Percentiles rank a stretch among this genome's conserved stretches.
Evolutionary conservation across 2,329 filamentous ascomycete species (phyloP).

Genomic region (Fusarium brachygibbosum): DNA sequence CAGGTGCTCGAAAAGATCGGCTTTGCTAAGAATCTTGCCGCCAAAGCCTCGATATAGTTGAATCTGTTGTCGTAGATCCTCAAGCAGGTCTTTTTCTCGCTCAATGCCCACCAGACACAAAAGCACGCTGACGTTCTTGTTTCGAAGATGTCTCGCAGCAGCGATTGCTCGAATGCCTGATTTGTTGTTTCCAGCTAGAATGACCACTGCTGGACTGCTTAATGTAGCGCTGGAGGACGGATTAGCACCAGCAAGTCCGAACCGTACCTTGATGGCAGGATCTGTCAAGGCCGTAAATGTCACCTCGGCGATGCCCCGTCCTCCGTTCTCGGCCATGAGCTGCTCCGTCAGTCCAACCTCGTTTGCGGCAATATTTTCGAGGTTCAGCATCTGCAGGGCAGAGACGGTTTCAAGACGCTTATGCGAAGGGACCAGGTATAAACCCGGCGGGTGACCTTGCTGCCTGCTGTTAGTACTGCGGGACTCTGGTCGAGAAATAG

Average conservation of each 20-base stretch:
- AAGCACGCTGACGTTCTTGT: conserved; percentile 83
- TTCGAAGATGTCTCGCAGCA: conserved; percentile 87
- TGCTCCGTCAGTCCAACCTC: conserved; percentile 90
- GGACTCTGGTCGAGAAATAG: conserved; percentile 50
- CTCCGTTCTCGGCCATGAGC: conserved; percentile 92
- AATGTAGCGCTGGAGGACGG: conserved; percentile 50
- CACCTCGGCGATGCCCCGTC: conserved; percentile 88
- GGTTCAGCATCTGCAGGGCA: conserved; percentile 87
- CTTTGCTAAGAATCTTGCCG: conserved; percentile 75
- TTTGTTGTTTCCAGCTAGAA: conserved; percentile 96
- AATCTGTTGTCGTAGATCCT: conserved; percentile 84
- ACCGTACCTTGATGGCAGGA: conserved; percentile 69
- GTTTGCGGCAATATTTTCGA: conserved; percentile 90
- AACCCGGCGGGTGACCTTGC: conserved; percentile 58
- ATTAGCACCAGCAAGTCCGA: conserved; percentile 59
- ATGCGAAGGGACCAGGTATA: conserved; percentile 68
- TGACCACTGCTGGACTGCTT: conserved; percentile 66
- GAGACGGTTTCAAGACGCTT: conserved; percentile 73
- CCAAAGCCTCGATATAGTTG: conserved; percentile 87
- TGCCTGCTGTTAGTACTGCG: conserved; percentile 54
- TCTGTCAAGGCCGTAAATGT: conserved; percentile 77
- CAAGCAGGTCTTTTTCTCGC: conserved; percentile 82
- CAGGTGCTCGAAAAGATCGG: conserved; percentile 72
- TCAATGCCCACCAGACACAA: conserved; percentile 89
- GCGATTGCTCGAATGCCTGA: conserved; percentile 87